Evolutionary conservation across 768 basidiomycete genomes (phyloP).

Genomic region (Mycena kentingensis): DNA sequence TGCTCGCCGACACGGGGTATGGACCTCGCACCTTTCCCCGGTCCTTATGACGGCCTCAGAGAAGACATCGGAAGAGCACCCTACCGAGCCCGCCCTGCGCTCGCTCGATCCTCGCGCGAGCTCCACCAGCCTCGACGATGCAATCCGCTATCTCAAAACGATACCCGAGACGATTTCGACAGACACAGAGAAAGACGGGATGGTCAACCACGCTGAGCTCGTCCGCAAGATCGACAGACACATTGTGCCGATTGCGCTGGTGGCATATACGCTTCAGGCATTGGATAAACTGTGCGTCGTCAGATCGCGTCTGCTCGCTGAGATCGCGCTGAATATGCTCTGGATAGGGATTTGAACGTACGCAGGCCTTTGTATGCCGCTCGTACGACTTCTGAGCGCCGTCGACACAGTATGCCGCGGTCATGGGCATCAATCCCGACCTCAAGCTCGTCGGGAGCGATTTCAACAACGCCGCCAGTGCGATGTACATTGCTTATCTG

Average conservation of each 20-base stretch:
- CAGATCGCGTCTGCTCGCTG: neutral
- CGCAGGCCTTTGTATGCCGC: neutral
- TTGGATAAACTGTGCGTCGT: conserved; percentile 19
- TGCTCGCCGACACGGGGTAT: no score
- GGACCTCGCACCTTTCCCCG: no score
- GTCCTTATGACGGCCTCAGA: no score
- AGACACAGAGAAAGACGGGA: no score
- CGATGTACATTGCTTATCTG: conserved; percentile 23
- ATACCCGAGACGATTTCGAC: no score
- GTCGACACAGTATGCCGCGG: conserved; percentile 17
- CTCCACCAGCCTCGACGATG: no score
- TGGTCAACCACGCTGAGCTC: conserved; percentile 15
- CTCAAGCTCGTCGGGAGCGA: conserved; percentile 19
- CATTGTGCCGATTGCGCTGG: conserved; percentile 18
- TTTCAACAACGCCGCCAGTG: conserved; percentile 21
- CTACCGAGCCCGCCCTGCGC: no score
- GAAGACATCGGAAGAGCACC: no score
- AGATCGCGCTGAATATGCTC: neutral
- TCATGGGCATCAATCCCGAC: conserved; percentile 20
- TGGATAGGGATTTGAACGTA: conserved; percentile 20
- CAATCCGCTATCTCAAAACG: no score
- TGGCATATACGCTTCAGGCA: conserved; percentile 16
- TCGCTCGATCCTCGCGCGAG: no score
- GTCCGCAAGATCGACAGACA: conserved; percentile 23
- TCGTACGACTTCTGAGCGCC: neutral